phyloP scores from a whole-genome alignment of 176 grass and related monocot genomes.

The Zea luxurians region DNA sequence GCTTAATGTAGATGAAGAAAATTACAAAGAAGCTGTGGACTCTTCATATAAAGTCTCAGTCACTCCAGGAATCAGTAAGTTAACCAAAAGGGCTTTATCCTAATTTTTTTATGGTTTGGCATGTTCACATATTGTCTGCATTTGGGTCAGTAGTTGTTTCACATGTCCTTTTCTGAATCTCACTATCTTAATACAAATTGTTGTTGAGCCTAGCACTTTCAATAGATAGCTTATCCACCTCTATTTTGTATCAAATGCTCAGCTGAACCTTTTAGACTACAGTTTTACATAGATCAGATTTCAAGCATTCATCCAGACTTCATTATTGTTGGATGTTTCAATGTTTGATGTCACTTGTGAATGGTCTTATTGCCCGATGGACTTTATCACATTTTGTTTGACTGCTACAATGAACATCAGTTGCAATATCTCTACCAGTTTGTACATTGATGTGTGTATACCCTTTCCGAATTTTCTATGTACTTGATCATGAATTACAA shows the following conservation, averaged over 20 bases:
- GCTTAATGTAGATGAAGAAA: slow-evolving; percentile 94
- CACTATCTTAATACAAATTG: neutral
- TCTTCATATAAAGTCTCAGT: slow-evolving; percentile 88
- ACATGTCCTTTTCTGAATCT: slow-evolving; percentile 10
- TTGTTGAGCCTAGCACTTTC: neutral
- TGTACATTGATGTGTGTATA: neutral
- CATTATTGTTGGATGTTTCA: neutral
- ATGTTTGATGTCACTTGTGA: slow-evolving; percentile 15
- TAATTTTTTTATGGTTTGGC: neutral
- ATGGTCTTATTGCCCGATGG: neutral
- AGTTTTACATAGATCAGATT: neutral
- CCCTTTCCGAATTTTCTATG: neutral
- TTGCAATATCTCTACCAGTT: neutral
- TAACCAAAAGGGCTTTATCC: neutral
- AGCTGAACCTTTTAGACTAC: neutral
- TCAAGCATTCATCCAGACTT: slow-evolving; percentile 8
- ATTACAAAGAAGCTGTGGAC: slow-evolving; percentile 95
- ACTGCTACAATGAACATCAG: neutral
- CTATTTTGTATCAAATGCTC: neutral
- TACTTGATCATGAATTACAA: slow-evolving; percentile 1
- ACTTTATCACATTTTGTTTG: slow-evolving; percentile 7
- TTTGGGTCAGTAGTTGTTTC: neutral
- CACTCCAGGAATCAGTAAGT: slow-evolving; percentile 85
- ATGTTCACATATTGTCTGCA: neutral
- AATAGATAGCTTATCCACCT: neutral